Percentiles rank a stretch among this genome's conserved stretches.
phyloP scores from a whole-genome alignment of 495 filamentous ascomycete genomes.

The Trichoderma virens region DNA sequence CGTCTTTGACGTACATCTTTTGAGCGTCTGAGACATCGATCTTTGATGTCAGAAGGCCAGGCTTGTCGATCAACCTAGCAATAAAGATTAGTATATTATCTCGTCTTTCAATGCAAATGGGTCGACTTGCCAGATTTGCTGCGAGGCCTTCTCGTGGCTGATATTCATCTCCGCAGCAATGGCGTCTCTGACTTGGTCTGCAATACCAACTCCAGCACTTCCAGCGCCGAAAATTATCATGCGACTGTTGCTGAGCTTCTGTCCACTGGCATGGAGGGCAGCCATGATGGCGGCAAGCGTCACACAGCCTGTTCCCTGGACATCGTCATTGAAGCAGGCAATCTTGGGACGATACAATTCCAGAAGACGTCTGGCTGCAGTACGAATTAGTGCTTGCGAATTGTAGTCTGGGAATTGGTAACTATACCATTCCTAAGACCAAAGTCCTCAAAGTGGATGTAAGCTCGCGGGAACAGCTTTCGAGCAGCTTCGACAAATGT shows the following conservation, averaged over 20 bases:
- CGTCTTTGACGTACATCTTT: constrained; percentile 54
- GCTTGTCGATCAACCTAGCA: constrained; percentile 74
- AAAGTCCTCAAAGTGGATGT: constrained; percentile 74
- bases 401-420: not conserved
- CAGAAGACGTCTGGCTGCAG: constrained; percentile 53
- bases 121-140: constrained; percentile 67
- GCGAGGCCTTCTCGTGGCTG: constrained; percentile 63
- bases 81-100: not conserved
- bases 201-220: constrained; percentile 82
- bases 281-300: constrained; percentile 76
- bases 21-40: constrained; percentile 57
- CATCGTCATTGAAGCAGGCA: constrained; percentile 86
- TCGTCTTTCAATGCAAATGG: no score
- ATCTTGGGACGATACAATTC: constrained; percentile 65
- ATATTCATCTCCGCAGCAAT: constrained; percentile 62
- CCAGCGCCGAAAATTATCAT: constrained; percentile 75
- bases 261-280: constrained; percentile 58
- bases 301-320: constrained; percentile 84
- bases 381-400: not conserved
- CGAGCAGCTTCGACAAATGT: constrained; percentile 60
- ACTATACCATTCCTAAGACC: constrained; percentile 43
- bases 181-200: constrained; percentile 74
- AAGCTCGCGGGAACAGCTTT: constrained; percentile 68
- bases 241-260: constrained; percentile 58
- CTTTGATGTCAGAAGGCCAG: constrained; percentile 59